Evolutionary conservation across 306 rosid species (phyloP), one percentile per base, ranked within the genome.

Genomic region (Pyrus betulifolia): DNA sequence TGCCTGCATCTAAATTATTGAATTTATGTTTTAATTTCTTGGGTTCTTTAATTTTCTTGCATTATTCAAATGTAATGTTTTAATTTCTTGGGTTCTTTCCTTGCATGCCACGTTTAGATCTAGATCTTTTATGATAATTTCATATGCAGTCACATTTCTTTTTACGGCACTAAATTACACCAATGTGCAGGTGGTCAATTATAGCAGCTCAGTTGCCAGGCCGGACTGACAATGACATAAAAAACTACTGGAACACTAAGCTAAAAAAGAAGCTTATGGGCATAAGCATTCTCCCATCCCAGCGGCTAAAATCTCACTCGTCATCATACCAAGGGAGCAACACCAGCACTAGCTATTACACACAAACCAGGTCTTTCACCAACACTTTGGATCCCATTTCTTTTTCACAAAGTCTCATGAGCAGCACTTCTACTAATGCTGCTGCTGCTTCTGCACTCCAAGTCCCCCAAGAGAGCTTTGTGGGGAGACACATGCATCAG

Each of bases 211-310:
- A 89, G 74, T 76, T 94, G 71, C 91, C 91, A 11, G 96, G 97
- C 2, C 85, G 98, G 68, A 94, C 98, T 9, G 98, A 94, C 81
- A 94, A 94, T 75, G 97, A 94, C 72, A 88, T 94, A 46, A 94
- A 94, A 83, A 94, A 94, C 82, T 89, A 94, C 65, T 94, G 98
- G 98, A 94, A 94, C 91, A 91, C 97, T 17, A 91, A 90, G 79
- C 96, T 94, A 6, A 94, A 90, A 93, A 94, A 91, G 84, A 94
- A 91, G 76, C 72, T 87, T 42, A 82, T 87, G 85, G 71, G 76
- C 70, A 69, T 74, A 59, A 79, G 79, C 74, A 1, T 61, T 27
- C 66, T 11, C 60, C 77, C 77, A 71, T 19, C 85, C 52, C 88
- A 80, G 9, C 62, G 54, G 67, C 45, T 42, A 42, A 87, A 84